Percentiles rank a stretch among this genome's conserved stretches.
Evolutionary conservation across 805 yeast species (phyloP).

Genomic region (Tetrapisispora namnaoensis): DNA sequence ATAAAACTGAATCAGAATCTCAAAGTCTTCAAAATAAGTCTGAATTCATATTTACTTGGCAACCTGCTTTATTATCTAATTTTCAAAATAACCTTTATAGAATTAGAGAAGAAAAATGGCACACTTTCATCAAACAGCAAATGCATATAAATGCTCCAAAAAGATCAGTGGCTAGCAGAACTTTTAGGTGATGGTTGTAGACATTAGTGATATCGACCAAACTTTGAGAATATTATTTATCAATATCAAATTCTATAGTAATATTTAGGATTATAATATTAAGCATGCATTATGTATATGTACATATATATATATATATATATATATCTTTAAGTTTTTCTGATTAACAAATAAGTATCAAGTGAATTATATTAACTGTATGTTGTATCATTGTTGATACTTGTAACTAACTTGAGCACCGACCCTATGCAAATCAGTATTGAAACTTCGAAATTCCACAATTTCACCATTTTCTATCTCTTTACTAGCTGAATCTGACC

Average conservation of each 20-base stretch:
- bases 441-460: conserved; percentile 60
- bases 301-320: background rate
- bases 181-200: background rate
- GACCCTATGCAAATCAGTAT: conserved; percentile 58
- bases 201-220: no score
- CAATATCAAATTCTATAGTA: no score
- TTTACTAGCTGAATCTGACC: conserved; percentile 63
- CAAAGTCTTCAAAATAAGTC: background rate
- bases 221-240: background rate
- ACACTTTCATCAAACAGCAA: conserved; percentile 18
- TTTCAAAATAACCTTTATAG: conserved; percentile 18
- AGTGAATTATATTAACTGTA: background rate
- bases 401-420: conserved; percentile 55
- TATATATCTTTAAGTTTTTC: background rate
- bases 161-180: conserved; percentile 5
- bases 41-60: conserved; percentile 11
- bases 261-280: background rate
- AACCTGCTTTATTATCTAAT: conserved; percentile 5
- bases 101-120: conserved; percentile 24
- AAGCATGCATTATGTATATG: background rate
- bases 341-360: background rate
- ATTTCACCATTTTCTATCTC: conserved; percentile 50
- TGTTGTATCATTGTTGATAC: background rate
- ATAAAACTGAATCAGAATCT: background rate
- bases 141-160: conserved; percentile 14